Evolutionary conservation across 768 basidiomycete species (phyloP).

Genomic region (Boletus patriciae): DNA sequence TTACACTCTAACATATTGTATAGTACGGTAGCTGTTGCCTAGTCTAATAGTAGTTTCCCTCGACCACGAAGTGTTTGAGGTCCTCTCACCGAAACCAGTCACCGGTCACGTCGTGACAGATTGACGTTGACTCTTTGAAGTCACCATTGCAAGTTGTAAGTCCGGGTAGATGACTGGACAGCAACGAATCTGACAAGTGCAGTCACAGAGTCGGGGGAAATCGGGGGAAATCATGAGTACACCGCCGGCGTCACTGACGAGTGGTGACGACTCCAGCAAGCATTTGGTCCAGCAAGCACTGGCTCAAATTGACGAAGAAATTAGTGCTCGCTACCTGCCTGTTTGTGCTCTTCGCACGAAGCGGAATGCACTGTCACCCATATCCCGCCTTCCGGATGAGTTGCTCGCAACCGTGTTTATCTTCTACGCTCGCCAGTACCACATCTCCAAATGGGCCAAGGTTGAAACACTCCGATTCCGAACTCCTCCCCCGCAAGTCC

Average conservation of each 20-base stretch:
- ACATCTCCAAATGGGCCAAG: slow-evolving; percentile 1
- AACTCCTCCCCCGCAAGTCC: not conserved
- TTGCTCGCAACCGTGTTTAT: slow-evolving; percentile 1
- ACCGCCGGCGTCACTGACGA: too few species aligned
- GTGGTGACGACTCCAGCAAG: not conserved
- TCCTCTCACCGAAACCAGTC: too few species aligned
- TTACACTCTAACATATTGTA: not conserved
- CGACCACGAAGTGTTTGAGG: too few species aligned
- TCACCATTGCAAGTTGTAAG: too few species aligned
- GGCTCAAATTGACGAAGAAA: not conserved
- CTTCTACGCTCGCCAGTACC: not conserved
- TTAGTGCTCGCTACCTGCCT: not conserved
- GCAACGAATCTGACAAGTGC: too few species aligned
- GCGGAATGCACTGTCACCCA: not conserved
- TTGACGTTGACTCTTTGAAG: too few species aligned
- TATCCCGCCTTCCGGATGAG: slow-evolving; percentile 3
- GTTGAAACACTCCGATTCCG: not conserved
- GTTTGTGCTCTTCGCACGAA: slow-evolving; percentile 1
- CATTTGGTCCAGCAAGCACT: not conserved
- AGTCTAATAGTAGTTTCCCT: not conserved
- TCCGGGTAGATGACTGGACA: too few species aligned
- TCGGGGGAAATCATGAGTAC: too few species aligned
- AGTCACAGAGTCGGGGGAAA: too few species aligned
- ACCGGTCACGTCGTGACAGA: too few species aligned
- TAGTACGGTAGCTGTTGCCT: not conserved